Evolutionary conservation across 495 filamentous ascomycete species (phyloP).

Genomic region (Letharia lupina): DNA sequence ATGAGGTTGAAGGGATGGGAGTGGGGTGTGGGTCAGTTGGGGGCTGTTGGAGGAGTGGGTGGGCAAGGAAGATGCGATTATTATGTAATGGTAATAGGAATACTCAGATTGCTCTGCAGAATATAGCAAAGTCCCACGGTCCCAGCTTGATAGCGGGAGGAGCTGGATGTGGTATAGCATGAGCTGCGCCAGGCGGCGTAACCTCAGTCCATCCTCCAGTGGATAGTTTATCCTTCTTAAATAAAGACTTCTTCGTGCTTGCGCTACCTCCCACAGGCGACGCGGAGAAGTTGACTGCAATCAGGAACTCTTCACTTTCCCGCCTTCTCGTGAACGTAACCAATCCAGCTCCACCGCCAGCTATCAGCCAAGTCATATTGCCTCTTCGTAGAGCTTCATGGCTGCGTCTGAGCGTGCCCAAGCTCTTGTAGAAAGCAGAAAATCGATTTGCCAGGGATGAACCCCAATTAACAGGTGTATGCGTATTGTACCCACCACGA

Average conservation of each 20-base stretch:
- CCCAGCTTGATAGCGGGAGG: background rate
- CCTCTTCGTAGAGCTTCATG: conserved; percentile 2
- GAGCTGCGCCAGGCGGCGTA: conserved; percentile 1
- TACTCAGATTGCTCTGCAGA: background rate
- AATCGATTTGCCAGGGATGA: background rate
- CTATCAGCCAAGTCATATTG: background rate
- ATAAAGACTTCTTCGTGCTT: background rate
- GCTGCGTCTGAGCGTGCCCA: background rate
- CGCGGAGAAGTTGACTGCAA: conserved; percentile 6
- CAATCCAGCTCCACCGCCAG: background rate
- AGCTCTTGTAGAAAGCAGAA: conserved; percentile 1
- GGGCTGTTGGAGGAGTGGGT: background rate
- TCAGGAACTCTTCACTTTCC: background rate
- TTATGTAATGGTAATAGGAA: background rate
- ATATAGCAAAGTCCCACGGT: conserved; percentile 1
- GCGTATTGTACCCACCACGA: conserved; percentile 3
- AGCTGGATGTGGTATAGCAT: background rate
- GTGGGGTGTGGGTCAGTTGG: background rate
- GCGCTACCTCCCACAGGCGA: background rate
- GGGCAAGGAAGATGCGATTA: background rate
- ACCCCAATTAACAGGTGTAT: conserved; percentile 2
- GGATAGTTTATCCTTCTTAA: background rate
- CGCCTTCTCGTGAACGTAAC: background rate
- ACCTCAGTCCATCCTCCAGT: background rate
- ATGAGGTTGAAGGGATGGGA: background rate